Evolutionary conservation across 1,284 basidiomycete species (phyloP).

Genomic region (Trichosporon sp.): DNA sequence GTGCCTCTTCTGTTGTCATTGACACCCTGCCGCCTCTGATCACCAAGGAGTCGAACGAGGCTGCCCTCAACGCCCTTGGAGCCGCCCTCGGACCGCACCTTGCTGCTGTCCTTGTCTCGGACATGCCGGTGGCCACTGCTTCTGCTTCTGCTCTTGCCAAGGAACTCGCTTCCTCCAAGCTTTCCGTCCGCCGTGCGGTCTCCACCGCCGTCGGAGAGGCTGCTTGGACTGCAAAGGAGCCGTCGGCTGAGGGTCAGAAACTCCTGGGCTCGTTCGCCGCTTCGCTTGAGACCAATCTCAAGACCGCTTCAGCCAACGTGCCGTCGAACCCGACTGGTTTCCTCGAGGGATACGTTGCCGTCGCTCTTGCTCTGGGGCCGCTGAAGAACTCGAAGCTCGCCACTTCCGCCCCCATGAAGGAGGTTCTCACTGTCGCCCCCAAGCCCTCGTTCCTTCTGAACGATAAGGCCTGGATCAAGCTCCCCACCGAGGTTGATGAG

Average conservation of each 20-base stretch:
- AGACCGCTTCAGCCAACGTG: conserved; percentile 60
- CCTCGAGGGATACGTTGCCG: conserved; percentile 78
- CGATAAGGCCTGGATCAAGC: conserved; percentile 81
- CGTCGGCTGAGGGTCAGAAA: conserved; percentile 51
- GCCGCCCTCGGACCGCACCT: conserved; percentile 66
- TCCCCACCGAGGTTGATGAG: conserved; percentile 68
- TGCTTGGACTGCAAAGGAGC: conserved; percentile 59
- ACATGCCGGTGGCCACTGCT: conserved; percentile 59
- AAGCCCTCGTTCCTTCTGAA: conserved; percentile 84
- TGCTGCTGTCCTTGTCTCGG: conserved; percentile 60
- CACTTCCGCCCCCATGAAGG: conserved; percentile 48
- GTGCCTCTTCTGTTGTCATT: conserved; percentile 63
- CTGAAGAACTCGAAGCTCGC: conserved; percentile 52
- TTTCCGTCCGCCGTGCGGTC: conserved; percentile 62
- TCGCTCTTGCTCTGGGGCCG: conserved; percentile 70
- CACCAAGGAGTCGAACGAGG: conserved; percentile 74
- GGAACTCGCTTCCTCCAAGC: conserved; percentile 68
- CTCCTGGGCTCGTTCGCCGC: conserved; percentile 64
- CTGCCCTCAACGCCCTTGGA: conserved; percentile 64
- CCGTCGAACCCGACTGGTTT: conserved; percentile 67
- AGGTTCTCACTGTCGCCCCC: conserved; percentile 54
- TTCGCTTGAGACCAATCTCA: conserved; percentile 70
- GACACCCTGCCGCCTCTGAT: conserved; percentile 66
- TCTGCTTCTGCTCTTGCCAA: conserved; percentile 63
- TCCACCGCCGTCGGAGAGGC: conserved; percentile 62